A percentile compares a stretch with the other conserved stretches of the same genome.
phyloP scores from a whole-genome alignment of 1,139 yeast genomes.

The Yamadazyma epiphylla region DNA sequence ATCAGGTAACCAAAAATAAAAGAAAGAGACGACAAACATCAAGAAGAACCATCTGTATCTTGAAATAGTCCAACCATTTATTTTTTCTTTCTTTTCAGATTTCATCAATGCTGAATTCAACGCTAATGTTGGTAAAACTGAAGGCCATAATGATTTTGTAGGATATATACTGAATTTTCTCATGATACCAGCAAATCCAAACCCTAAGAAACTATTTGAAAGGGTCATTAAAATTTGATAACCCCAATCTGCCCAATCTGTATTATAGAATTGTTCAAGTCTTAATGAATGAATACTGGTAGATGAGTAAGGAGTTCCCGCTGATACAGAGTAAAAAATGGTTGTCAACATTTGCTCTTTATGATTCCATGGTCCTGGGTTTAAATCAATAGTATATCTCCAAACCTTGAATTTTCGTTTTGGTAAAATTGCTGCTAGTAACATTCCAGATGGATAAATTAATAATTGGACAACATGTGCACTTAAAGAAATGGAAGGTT shows the following conservation, averaged over 20 bases:
- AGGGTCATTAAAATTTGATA: slow-evolving; percentile 32
- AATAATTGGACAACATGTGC: slow-evolving; percentile 28
- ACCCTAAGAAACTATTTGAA: slow-evolving; percentile 39
- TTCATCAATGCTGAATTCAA: slow-evolving; percentile 36
- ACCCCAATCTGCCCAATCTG: slow-evolving; percentile 35
- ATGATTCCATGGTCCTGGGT: slow-evolving; percentile 53
- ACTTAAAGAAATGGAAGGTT: slow-evolving; percentile 42
- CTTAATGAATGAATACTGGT: slow-evolving; percentile 13
- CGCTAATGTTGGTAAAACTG: slow-evolving; percentile 38
- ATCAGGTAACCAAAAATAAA: slow-evolving; percentile 38
- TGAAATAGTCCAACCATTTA: slow-evolving; percentile 37
- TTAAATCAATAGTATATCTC: slow-evolving; percentile 21
- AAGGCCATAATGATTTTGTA: slow-evolving; percentile 39
- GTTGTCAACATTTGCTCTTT: slow-evolving; percentile 63
- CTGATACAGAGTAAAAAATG: slow-evolving; percentile 19
- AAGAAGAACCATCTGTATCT: slow-evolving; percentile 31
- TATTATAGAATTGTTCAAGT: slow-evolving; percentile 20
- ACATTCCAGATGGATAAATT: slow-evolving; percentile 14
- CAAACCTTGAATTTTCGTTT: slow-evolving; percentile 6
- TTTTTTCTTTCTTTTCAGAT: slow-evolving; percentile 19
- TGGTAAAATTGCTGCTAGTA: slow-evolving; percentile 18
- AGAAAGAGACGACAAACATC: slow-evolving; percentile 24
- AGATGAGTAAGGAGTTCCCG: slow-evolving; percentile 19
- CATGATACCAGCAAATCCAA: slow-evolving; percentile 41
- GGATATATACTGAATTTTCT: slow-evolving; percentile 37